phyloP scores from a whole-genome alignment of 495 filamentous ascomycete genomes.

The Glutinoglossum americanum region DNA sequence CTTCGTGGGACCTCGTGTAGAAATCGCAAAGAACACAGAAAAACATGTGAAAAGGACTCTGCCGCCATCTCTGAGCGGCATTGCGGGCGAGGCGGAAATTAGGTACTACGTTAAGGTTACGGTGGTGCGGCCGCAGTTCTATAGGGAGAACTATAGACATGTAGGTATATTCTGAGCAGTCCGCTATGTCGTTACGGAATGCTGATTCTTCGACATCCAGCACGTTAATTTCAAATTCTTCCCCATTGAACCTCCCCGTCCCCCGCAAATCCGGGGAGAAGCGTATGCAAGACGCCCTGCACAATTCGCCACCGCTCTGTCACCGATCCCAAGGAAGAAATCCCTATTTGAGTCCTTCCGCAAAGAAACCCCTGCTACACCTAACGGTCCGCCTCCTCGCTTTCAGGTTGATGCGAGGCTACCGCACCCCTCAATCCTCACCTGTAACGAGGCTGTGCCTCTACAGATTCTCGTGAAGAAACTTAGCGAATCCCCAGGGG shows the following conservation, averaged over 20 bases:
- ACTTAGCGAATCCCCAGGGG: slow-evolving; percentile 35
- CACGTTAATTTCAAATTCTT: slow-evolving; percentile 53
- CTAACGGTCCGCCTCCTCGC: slow-evolving; percentile 20
- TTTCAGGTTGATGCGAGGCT: slow-evolving; percentile 58
- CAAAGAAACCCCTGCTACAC: slow-evolving; percentile 7
- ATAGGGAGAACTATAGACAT: slow-evolving; percentile 62
- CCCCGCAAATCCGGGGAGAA: slow-evolving; percentile 43
- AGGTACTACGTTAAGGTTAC: slow-evolving; percentile 87
- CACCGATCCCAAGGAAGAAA: slow-evolving; percentile 25
- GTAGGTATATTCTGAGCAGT: slow-evolving; percentile 19
- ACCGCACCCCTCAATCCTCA: slow-evolving; percentile 73
- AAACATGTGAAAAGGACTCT: slow-evolving; percentile 68
- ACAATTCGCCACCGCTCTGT: slow-evolving; percentile 34
- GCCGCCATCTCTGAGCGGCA: slow-evolving; percentile 66
- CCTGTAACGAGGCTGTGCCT: slow-evolving; percentile 68
- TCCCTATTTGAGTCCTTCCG: slow-evolving; percentile 28
- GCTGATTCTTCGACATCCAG: slow-evolving; percentile 16
- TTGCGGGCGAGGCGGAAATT: slow-evolving; percentile 69
- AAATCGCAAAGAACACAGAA: slow-evolving; percentile 31
- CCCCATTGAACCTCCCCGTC: slow-evolving; percentile 75
- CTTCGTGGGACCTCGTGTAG: slow-evolving; percentile 31
- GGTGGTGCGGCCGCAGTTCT: slow-evolving; percentile 57
- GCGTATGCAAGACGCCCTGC: slow-evolving; percentile 66
- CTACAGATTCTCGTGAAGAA: slow-evolving; percentile 60
- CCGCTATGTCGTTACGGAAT: neutral